Base-by-base conservation (phyloP, 1,284 basidiomycete species). In the Cryptococcus sp. region DNA sequence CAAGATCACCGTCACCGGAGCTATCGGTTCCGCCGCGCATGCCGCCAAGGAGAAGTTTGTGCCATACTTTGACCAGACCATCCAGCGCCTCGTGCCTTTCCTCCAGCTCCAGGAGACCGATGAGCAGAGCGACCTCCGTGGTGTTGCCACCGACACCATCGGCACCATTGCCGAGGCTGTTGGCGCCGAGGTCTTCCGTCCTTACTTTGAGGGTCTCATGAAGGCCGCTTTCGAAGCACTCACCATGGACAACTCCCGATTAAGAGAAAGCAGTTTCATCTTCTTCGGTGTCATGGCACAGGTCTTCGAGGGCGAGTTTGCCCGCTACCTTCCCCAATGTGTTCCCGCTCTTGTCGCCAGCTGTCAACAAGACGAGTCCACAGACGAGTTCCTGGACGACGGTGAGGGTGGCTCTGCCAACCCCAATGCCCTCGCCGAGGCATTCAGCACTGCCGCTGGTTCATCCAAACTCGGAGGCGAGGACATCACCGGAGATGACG, bases 261-360 rank as follows among this genome's bases (percentile, higher is more conserved):
- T 99, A 61, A 86, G 93, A 68, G 96, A 99, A 80, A 97, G 93
- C 80, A 91, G 89, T 72, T 99, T 97, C 87, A 84, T 99, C 72
- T 98, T 98, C 86, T 99, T 99, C 71, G 91, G 93, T 62, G 93
- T 96, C 67, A 95, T 99, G 90, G 89, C 94, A 25, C 86, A 91
- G 54, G 93, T 99, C 27, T 99, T 97, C 73, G 91, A 87, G 62
- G 91, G 91, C 64, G 94, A 99, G 73, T 98, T 99, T 72, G 88
- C 91, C 8, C 85, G 84, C 19, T 98, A 92, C 80, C 84, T 99
- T 39, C 86, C 88, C 19, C 86, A 85, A 64, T 91, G 97, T 62
- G 87, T 99, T 39, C 93, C 94, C 41, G 84, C 90, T 50, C 85
- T 99, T 64, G 79, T 99, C 68, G 82, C 83, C 31, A 94, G 91